phyloP scores from a whole-genome alignment of 2,329 filamentous ascomycete genomes.

The Penicillium vulpinum region DNA sequence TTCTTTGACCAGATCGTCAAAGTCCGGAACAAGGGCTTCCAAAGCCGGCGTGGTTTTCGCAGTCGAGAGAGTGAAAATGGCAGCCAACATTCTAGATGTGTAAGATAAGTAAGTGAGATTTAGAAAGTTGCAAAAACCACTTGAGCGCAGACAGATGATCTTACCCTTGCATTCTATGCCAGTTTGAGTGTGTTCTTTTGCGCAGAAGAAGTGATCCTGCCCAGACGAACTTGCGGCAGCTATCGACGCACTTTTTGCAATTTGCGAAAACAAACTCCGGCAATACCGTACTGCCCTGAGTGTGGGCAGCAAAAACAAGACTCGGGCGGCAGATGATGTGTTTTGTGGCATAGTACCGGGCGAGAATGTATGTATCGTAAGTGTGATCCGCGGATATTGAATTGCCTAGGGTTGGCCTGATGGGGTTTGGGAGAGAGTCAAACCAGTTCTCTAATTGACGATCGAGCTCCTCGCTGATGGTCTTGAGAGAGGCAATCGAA shows the following conservation, averaged over 20 bases:
- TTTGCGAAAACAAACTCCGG: constrained; percentile 13
- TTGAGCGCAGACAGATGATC: not conserved
- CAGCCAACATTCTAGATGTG: constrained; percentile 14
- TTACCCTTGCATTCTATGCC: constrained; percentile 20
- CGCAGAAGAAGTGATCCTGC: constrained; percentile 10
- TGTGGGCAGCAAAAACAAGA: constrained; percentile 16
- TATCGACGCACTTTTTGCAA: constrained; percentile 16
- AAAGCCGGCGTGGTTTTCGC: constrained; percentile 18
- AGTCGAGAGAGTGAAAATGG: constrained; percentile 18
- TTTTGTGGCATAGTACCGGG: constrained; percentile 17
- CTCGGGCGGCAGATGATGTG: constrained; percentile 21
- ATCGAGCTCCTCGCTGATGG: constrained; percentile 15
- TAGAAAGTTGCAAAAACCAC: no score
- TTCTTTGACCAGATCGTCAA: constrained; percentile 13
- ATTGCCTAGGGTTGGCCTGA: constrained; percentile 16
- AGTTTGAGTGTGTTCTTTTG: constrained; percentile 15
- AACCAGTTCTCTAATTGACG: constrained; percentile 19
- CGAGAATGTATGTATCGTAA: constrained; percentile 16
- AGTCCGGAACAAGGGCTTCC: constrained; percentile 15
- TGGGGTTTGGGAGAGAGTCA: constrained; percentile 11
- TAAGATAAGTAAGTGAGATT: not conserved
- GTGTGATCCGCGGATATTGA: constrained; percentile 3
- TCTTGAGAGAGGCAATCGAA: constrained; percentile 14
- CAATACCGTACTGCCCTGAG: not conserved
- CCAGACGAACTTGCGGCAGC: constrained; percentile 18